Evolutionary conservation across 495 filamentous ascomycete genomes (phyloP).

Genomic region (Tetracladium marchalianum): DNA sequence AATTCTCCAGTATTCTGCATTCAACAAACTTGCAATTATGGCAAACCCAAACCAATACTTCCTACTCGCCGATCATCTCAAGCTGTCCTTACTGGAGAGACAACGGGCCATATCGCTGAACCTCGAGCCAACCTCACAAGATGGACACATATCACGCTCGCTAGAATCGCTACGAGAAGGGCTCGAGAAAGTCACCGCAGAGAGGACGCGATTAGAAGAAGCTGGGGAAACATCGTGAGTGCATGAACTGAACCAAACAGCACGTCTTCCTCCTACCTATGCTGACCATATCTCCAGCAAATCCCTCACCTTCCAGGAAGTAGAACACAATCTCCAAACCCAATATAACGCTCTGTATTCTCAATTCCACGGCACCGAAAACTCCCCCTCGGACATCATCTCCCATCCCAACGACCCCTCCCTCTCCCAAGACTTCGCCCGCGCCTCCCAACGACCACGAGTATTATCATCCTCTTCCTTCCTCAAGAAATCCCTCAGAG

Average conservation of each 20-base stretch:
- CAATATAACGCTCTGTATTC: slow-evolving; percentile 49
- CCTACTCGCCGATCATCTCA: slow-evolving; percentile 70
- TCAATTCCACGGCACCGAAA: slow-evolving; percentile 50
- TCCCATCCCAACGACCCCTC: slow-evolving; percentile 57
- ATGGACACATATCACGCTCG: slow-evolving; percentile 81
- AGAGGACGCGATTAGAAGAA: slow-evolving; percentile 50
- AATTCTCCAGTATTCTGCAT: background rate
- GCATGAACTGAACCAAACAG: background rate
- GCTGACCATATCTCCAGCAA: slow-evolving; percentile 26
- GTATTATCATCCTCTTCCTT: slow-evolving; percentile 29
- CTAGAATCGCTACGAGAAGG: slow-evolving; percentile 79
- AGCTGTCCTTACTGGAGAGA: slow-evolving; percentile 73
- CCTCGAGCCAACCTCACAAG: slow-evolving; percentile 73
- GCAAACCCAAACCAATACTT: slow-evolving; percentile 55
- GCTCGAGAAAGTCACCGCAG: slow-evolving; percentile 62
- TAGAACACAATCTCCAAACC: slow-evolving; percentile 40
- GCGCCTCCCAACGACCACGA: slow-evolving; percentile 37
- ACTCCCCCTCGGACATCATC: slow-evolving; percentile 33
- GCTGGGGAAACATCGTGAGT: slow-evolving; percentile 46
- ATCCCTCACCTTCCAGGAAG: slow-evolving; percentile 32
- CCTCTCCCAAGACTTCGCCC: slow-evolving; percentile 55
- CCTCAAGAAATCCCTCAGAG: slow-evolving; percentile 25
- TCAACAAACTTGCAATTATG: slow-evolving; percentile 23
- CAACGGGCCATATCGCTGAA: slow-evolving; percentile 84
- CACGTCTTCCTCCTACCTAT: background rate